Evolutionary conservation across 176 grass and related monocot species (phyloP).

Genomic region (Oryza longistaminata): DNA sequence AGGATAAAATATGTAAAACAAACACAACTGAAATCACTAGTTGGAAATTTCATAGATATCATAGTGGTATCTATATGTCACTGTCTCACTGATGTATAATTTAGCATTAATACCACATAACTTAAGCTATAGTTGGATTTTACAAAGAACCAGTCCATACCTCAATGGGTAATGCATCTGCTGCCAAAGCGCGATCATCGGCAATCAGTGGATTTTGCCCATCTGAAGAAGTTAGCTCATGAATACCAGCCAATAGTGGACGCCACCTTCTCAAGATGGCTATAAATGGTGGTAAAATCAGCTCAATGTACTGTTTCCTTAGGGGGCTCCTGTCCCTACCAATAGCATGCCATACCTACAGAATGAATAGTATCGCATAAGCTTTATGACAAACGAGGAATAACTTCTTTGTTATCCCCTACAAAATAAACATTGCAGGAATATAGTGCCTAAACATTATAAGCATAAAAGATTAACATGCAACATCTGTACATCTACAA

Average conservation of each 20-base stretch:
- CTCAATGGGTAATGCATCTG: conserved; percentile 82
- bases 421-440: conserved; percentile 9
- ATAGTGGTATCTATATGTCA: conserved; percentile 5
- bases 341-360: conserved; percentile 95
- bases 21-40: conserved; percentile 10
- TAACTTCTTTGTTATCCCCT: conserved; percentile 20
- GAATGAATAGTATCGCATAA: conserved; percentile 31
- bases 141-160: conserved; percentile 42
- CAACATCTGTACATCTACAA: conserved; percentile 14
- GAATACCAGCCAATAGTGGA: conserved; percentile 90
- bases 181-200: conserved; percentile 90
- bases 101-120: conserved; percentile 14
- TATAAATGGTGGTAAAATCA: conserved; percentile 92
- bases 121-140: conserved; percentile 21
- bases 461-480: conserved; percentile 6
- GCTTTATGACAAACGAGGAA: conserved; percentile 2
- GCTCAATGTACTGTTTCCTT: conserved; percentile 84
- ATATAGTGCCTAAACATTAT: conserved; percentile 3
- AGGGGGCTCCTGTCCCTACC: conserved; percentile 73
- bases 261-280: conserved; percentile 92
- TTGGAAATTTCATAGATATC: not conserved
- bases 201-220: conserved; percentile 88
- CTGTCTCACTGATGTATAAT: not conserved
- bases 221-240: conserved; percentile 98
- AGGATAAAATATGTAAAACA: conserved; percentile 21